Evolutionary conservation across 78 protist species (phyloP).

Genomic region (Pigoraptor vietnamica): DNA sequence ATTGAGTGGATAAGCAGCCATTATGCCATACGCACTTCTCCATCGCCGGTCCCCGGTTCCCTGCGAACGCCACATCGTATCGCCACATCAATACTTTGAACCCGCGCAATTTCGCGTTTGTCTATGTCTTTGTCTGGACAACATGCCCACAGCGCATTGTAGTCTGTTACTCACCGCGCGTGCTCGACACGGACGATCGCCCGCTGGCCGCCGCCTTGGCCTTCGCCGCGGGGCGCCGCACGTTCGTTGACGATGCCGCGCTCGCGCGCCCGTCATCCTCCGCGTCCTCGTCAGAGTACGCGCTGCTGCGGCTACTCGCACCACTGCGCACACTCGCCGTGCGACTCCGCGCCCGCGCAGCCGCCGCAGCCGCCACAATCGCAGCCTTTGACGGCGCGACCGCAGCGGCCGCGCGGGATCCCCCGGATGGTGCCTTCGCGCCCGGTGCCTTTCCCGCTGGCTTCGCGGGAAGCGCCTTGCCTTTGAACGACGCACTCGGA

Average conservation of each 20-base stretch:
- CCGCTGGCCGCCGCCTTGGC: neutral
- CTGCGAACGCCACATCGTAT: neutral
- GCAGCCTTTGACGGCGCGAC: neutral
- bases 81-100: too few relatives aligned
- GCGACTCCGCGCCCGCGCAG: neutral
- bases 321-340: neutral
- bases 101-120: too few relatives aligned
- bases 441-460: neutral
- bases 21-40: neutral
- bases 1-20: too few relatives aligned
- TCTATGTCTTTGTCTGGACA: too few relatives aligned
- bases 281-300: neutral
- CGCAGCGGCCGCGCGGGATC: neutral
- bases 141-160: too few relatives aligned
- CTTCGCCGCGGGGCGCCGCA: neutral
- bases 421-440: neutral
- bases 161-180: neutral
- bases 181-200: neutral
- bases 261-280: neutral
- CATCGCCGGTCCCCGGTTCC: neutral
- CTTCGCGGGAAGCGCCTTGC: neutral
- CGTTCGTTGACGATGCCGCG: neutral
- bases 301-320: neutral
- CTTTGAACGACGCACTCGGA: neutral
- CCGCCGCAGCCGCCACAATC: too few relatives aligned